Base-by-base conservation (phyloP, 306 rosid genomes). In the Ormosia semicastrata region DNA sequence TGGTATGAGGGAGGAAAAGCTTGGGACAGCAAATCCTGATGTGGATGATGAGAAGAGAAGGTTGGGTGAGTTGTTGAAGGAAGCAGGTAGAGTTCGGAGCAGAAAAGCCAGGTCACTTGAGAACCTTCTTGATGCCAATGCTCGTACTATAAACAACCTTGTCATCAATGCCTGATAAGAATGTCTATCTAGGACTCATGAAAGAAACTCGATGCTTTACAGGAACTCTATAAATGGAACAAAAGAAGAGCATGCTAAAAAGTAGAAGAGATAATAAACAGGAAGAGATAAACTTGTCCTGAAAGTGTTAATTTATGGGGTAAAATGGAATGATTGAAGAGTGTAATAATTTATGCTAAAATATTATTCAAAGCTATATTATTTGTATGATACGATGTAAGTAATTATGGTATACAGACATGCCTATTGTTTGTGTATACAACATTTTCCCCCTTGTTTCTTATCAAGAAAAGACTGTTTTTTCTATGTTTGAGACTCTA, bases 11-110 rank as follows among this genome's bases (percentile, higher is more conserved):
- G 99, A 96, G 83, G 97, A 96, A 85, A 96, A 96, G 53, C 97
- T 96, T 3, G 99, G 99, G 58, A 96, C 99, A 4, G 98, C 99
- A 49, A 93, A 94, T 84, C 99, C 99, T 17, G 99, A 93, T 13
- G 99, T 92, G 24, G 89, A 85, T 63, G 99, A 96, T 58, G 99
- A 96, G 89, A 96, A 90, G 85, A 91, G 85, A 84, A 92, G 99
- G 87, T 79, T 96, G 87, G 85, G 83, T 0, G 98, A 93, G 74
- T 81, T 96, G 82, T 84, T 96, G 85, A 96, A 94, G 90, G 99
- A 96, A 85, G 92, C 99, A 3, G 99, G 99, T 47, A 88, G 89
- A 78, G 94, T 82, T 63, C 88, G 98, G 40, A 91, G 68, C 88
- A 85, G 94, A 83, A 92, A 93, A 84, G 78, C 54, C 73, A 82